Evolutionary conservation across 345 rosid species (phyloP).

Genomic region (Syzygium aromaticum): DNA sequence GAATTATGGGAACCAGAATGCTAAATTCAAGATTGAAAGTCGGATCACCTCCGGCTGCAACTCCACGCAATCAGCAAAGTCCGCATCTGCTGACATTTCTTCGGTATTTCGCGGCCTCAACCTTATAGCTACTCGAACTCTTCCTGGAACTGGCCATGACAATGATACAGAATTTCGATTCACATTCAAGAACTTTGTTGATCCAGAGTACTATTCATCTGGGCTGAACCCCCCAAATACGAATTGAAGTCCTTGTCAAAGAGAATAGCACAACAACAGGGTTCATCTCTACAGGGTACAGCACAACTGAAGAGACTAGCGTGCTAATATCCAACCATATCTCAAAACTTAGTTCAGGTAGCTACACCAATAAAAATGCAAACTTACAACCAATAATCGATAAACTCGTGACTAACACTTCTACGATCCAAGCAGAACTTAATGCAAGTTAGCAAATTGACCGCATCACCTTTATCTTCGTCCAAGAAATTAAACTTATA

Average conservation of each 20-base stretch:
- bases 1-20: neutral
- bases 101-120: constrained; percentile 86
- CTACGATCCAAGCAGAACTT: neutral
- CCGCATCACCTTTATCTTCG: neutral
- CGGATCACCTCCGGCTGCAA: constrained; percentile 79
- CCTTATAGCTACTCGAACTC: constrained; percentile 95
- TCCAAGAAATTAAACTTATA: neutral
- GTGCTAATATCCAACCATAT: neutral
- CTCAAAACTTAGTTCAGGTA: neutral
- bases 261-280: neutral
- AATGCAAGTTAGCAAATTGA: neutral
- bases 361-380: neutral
- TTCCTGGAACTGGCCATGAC: constrained; percentile 58
- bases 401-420: neutral
- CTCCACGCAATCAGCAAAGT: constrained; percentile 97
- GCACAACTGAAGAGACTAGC: neutral
- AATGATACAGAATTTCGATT: neutral
- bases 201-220: neutral
- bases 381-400: neutral
- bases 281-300: neutral
- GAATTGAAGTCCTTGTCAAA: neutral
- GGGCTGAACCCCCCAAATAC: neutral
- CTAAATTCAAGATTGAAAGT: neutral
- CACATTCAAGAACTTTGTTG: neutral
- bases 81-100: constrained; percentile 86